These are phyloP conservation scores for Colletotrichum gloeosporioides DNA, from an alignment of 2,329 filamentous ascomycete species.

Conservation along the genomic window DNA sequence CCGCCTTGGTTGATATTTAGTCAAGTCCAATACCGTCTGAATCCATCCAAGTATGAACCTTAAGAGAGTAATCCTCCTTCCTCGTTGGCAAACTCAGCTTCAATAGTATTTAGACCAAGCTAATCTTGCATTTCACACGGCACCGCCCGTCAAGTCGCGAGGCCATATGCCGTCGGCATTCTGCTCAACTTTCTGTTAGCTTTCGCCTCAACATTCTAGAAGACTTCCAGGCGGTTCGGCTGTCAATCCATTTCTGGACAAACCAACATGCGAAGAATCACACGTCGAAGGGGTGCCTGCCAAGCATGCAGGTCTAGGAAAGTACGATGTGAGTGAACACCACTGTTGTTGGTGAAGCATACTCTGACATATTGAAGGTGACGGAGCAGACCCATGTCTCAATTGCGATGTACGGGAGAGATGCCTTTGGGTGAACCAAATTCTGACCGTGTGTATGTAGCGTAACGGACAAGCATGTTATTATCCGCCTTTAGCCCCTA, in stretches of 20 bases:
- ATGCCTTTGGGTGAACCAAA: background rate
- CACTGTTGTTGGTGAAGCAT: background rate
- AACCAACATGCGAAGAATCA: constrained; percentile 8
- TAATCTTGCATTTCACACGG: background rate
- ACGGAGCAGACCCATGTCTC: constrained; percentile 12
- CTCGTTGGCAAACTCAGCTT: background rate
- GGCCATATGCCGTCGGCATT: background rate
- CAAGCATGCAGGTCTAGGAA: constrained; percentile 13
- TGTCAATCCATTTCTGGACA: background rate
- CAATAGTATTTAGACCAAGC: background rate
- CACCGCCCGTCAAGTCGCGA: background rate
- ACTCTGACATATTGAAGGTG: background rate
- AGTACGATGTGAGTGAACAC: constrained; percentile 7
- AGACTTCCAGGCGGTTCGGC: background rate
- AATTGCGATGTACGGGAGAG: constrained; percentile 7
- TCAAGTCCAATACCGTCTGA: background rate
- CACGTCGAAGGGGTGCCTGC: constrained; percentile 14
- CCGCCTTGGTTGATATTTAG: background rate
- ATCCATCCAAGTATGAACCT: background rate
- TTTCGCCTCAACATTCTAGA: background rate
- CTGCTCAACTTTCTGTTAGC: background rate
- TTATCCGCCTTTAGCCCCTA: constrained; percentile 2
- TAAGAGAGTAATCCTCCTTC: background rate
- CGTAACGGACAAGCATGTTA: constrained; percentile 13
- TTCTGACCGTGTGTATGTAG: background rate